Conservation (phyloP, 2,329 filamentous ascomycete genomes). For the Fusarium mangiferae region DNA sequence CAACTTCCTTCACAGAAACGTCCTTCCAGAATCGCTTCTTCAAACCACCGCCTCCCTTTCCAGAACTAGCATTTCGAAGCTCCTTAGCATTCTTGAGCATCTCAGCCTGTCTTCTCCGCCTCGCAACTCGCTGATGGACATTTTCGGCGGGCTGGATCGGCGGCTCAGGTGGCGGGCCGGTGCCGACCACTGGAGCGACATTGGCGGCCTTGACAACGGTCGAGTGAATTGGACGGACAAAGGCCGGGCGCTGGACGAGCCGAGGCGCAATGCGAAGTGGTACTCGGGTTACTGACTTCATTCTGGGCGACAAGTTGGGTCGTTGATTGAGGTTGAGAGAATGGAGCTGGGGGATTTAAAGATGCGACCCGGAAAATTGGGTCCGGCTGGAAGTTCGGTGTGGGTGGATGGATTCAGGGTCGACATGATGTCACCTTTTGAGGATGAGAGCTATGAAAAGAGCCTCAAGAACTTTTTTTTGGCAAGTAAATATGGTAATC, state of each 20-base stretch:
- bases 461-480: neutral
- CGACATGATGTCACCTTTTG: conserved; percentile 37
- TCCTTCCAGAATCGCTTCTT: conserved; percentile 91
- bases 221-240: conserved; percentile 48
- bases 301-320: conserved; percentile 39
- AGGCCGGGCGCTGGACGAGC: conserved; percentile 27
- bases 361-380: conserved; percentile 37
- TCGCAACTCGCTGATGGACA: conserved; percentile 58
- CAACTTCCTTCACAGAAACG: conserved; percentile 74
- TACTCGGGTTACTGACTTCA: conserved; percentile 55
- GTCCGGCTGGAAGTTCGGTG: conserved; percentile 24
- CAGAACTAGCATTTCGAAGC: conserved; percentile 51
- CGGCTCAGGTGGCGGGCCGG: conserved; percentile 68
- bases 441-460: conserved; percentile 1
- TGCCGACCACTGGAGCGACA: conserved; percentile 63
- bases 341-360: conserved; percentile 13
- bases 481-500: neutral
- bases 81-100: conserved; percentile 63
- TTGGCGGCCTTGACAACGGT: conserved; percentile 53
- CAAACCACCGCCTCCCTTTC: conserved; percentile 57
- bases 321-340: conserved; percentile 5
- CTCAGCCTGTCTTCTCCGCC: conserved; percentile 65
- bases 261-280: conserved; percentile 51
- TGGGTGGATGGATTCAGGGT: conserved; percentile 32
- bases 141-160: conserved; percentile 58